Conservation (phyloP, 148 eudicot genomes). For the Polygonum maritimum region DNA sequence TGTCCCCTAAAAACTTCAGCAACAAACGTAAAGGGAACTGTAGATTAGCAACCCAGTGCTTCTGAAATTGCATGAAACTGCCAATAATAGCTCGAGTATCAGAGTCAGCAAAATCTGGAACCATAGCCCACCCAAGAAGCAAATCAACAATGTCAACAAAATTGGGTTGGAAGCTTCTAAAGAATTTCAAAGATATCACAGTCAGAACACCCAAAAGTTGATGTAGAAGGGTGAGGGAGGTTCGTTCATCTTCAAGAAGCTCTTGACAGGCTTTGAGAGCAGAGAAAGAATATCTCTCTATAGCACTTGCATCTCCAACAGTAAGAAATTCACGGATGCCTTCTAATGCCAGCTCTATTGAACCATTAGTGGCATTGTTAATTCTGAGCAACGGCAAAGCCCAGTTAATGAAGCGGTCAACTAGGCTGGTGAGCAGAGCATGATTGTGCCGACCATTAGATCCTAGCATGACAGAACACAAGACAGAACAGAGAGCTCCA, state of each 20-base stretch:
- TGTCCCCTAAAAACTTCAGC: slow-evolving; percentile 85
- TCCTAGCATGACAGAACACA: slow-evolving; percentile 50
- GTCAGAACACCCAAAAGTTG: slow-evolving; percentile 67
- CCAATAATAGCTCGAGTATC: slow-evolving; percentile 68
- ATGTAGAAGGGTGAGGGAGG: slow-evolving; percentile 63
- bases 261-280: slow-evolving; percentile 85
- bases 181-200: slow-evolving; percentile 72
- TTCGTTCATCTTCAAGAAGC: slow-evolving; percentile 93
- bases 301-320: slow-evolving; percentile 69
- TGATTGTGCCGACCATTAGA: slow-evolving; percentile 83
- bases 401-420: slow-evolving; percentile 80
- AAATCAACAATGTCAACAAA: slow-evolving; percentile 94
- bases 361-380: slow-evolving; percentile 33
- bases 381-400: slow-evolving; percentile 66
- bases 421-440: slow-evolving; percentile 44
- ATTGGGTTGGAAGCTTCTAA: slow-evolving; percentile 78
- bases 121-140: slow-evolving; percentile 99
- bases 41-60: slow-evolving; percentile 82
- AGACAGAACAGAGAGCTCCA: slow-evolving; percentile 75
- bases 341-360: slow-evolving; percentile 59
- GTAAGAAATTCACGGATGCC: slow-evolving; percentile 77
- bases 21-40: slow-evolving; percentile 79
- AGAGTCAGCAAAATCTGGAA: slow-evolving; percentile 75
- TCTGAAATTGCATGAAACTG: slow-evolving; percentile 92
- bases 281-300: slow-evolving; percentile 67